A percentile compares a stretch with the other conserved stretches of the same genome.
These are phyloP conservation scores for Salix koriyanagi DNA, from an alignment of 345 rosid genomes.

Conservation along the genomic window DNA sequence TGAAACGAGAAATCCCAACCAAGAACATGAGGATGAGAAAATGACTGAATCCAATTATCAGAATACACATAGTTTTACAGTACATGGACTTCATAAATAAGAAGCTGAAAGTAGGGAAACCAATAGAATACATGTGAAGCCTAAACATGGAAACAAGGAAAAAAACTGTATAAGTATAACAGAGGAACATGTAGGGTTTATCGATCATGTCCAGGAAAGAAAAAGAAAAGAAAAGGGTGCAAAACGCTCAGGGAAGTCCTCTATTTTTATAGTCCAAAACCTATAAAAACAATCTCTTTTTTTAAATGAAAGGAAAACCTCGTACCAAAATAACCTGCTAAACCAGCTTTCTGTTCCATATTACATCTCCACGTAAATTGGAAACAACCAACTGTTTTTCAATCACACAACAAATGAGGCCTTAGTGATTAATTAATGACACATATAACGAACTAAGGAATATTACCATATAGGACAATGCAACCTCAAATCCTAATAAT, in stretches of 20 bases:
- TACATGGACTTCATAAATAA: neutral
- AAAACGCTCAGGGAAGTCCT: neutral
- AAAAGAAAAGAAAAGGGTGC: neutral
- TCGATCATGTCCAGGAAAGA: neutral
- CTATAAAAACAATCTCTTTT: neutral
- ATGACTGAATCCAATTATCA: neutral
- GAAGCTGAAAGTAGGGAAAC: neutral
- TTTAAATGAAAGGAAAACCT: neutral
- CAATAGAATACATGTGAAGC: neutral
- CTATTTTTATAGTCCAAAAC: neutral
- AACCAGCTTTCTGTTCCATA: neutral
- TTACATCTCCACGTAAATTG: neutral
- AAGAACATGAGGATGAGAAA: neutral
- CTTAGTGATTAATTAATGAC: neutral
- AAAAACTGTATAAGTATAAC: neutral
- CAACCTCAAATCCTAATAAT: slow-evolving; percentile 3
- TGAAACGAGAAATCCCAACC: slow-evolving; percentile 32
- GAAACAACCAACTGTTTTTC: neutral
- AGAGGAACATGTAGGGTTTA: neutral
- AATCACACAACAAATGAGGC: neutral
- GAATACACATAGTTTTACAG: neutral
- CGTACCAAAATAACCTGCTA: neutral
- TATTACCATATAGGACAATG: neutral
- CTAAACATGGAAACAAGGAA: neutral
- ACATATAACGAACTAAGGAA: neutral